Conservation (phyloP, 441 rosid genomes). For the Pelargonium fulgidum region DNA sequence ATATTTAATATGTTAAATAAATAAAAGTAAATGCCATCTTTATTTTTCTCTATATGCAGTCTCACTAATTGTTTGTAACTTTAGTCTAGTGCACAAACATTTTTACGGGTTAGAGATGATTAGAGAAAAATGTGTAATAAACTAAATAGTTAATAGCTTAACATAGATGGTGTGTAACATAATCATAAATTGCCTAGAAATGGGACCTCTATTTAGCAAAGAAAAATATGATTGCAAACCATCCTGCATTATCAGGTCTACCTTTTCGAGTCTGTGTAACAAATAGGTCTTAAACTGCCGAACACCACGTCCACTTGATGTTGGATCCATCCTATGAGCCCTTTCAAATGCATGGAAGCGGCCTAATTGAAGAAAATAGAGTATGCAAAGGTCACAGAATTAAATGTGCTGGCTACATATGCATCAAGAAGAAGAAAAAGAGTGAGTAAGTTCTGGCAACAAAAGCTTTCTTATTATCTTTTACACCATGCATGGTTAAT, state of each 20-base stretch:
- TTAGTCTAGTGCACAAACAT: background rate
- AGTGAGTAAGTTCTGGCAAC: no score
- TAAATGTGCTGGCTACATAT: background rate
- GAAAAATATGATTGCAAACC: background rate
- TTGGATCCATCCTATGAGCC: conserved; percentile 72
- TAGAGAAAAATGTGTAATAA: background rate
- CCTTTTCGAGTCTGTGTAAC: conserved; percentile 78
- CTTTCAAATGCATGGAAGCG: conserved; percentile 90
- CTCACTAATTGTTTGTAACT: background rate
- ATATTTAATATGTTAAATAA: no score
- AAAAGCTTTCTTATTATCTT: no score
- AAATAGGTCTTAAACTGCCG: conserved; percentile 93
- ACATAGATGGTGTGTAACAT: background rate
- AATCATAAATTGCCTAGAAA: background rate
- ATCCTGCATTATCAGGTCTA: conserved; percentile 23
- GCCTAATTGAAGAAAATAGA: conserved; percentile 35
- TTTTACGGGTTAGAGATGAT: background rate
- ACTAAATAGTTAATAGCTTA: background rate
- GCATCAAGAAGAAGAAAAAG: no score
- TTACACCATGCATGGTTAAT: no score
- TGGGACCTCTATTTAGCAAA: background rate
- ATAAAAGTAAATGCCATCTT: background rate
- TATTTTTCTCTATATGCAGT: background rate
- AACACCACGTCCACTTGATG: conserved; percentile 77
- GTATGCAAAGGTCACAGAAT: background rate